Evolutionary conservation across 257 asterid species (phyloP).

Genomic region (Thymus quinquecostatus): DNA sequence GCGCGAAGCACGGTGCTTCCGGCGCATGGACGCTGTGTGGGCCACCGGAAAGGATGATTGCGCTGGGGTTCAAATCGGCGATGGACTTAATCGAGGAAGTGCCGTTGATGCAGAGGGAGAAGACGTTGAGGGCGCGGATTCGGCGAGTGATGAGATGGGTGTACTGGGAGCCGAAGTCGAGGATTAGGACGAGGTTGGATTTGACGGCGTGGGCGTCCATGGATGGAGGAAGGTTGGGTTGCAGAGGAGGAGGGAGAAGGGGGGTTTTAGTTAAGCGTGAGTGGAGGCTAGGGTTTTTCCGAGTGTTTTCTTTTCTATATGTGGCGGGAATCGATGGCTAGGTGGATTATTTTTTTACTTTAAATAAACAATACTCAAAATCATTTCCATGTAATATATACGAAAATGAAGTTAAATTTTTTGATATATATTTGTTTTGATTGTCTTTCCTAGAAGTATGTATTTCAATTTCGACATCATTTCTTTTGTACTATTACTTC

Average conservation of each 20-base stretch:
- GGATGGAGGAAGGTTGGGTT: background rate
- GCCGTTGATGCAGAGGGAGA: conserved; percentile 87
- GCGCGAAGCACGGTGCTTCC: conserved; percentile 74
- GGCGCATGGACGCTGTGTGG: conserved; percentile 92
- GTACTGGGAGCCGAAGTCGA: conserved; percentile 91
- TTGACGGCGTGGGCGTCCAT: conserved; percentile 66
- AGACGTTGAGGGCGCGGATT: conserved; percentile 77
- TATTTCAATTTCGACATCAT: no score
- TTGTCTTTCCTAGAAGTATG: no score
- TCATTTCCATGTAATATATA: background rate
- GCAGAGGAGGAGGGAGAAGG: background rate
- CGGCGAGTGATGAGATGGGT: conserved; percentile 96
- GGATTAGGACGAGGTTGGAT: conserved; percentile 63
- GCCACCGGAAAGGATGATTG: conserved; percentile 91
- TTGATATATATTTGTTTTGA: no score
- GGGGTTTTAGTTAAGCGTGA: background rate
- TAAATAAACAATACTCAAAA: background rate
- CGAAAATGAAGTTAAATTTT: no score
- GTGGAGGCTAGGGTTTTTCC: conserved; percentile 65
- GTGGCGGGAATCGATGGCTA: conserved; percentile 52
- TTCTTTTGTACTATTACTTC: no score
- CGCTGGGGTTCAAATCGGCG: conserved; percentile 58
- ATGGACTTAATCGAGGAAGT: conserved; percentile 73
- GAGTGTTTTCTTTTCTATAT: conserved; percentile 23
- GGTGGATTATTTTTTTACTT: background rate